Conservation (phyloP, 2,329 filamentous ascomycete genomes). For the Nigrospora osmanthi region DNA sequence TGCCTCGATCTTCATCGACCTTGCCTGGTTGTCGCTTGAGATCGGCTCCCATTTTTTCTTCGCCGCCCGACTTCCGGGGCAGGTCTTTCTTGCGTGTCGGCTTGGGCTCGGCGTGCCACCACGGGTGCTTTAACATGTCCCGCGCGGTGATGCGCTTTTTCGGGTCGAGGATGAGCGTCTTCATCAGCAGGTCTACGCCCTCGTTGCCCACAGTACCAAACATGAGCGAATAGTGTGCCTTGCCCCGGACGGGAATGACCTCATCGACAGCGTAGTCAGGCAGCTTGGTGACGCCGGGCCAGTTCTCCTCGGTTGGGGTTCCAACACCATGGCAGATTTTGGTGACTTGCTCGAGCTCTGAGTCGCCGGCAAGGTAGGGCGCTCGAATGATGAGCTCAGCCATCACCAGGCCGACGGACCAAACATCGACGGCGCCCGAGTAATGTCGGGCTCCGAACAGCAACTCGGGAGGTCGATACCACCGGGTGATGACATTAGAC, state of each 20-base stretch:
- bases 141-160: slow-evolving; percentile 70
- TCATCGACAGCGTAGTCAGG: slow-evolving; percentile 70
- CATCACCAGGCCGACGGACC: slow-evolving; percentile 89
- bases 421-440: slow-evolving; percentile 84
- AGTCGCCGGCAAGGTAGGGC: slow-evolving; percentile 77
- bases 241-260: slow-evolving; percentile 51
- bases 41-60: slow-evolving; percentile 73
- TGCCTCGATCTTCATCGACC: slow-evolving; percentile 58
- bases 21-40: slow-evolving; percentile 69
- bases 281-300: slow-evolving; percentile 82
- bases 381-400: slow-evolving; percentile 80
- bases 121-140: slow-evolving; percentile 72
- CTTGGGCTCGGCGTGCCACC: slow-evolving; percentile 78
- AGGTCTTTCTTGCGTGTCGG: slow-evolving; percentile 78
- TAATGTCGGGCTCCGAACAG: slow-evolving; percentile 88
- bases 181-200: slow-evolving; percentile 82
- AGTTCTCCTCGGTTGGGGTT: slow-evolving; percentile 87
- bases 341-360: slow-evolving; percentile 78
- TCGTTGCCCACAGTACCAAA: slow-evolving; percentile 76
- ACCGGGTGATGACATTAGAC: slow-evolving; percentile 88
- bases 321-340: slow-evolving; percentile 81
- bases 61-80: slow-evolving; percentile 66
- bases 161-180: slow-evolving; percentile 81
- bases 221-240: slow-evolving; percentile 64
- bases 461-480: slow-evolving; percentile 92